Evolutionary conservation across 2,329 filamentous ascomycete genomes (phyloP).

Genomic region (Fusarium acutatum): DNA sequence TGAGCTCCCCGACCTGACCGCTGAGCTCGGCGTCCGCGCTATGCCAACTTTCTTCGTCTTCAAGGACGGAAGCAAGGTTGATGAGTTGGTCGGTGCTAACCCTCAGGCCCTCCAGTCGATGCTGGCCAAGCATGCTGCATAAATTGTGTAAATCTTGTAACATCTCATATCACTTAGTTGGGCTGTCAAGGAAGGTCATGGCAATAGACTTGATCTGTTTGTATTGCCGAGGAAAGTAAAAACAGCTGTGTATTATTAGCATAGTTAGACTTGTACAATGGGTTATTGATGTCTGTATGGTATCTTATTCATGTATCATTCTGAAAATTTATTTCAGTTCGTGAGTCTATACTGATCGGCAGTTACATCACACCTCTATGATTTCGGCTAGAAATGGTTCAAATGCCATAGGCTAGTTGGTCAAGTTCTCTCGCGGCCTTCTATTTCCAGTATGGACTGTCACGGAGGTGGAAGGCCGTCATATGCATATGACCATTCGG

Average conservation of each 20-base stretch:
- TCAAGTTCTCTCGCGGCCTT: constrained; percentile 22
- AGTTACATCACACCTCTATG: background rate
- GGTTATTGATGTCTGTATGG: background rate
- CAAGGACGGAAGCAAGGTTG: constrained; percentile 78
- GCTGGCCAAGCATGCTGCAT: constrained; percentile 24
- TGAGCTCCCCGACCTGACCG: constrained; percentile 76
- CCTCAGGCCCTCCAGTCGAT: constrained; percentile 52
- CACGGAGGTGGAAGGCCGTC: constrained; percentile 17
- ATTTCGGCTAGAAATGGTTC: background rate
- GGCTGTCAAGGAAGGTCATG: background rate
- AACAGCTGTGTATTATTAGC: constrained; percentile 12
- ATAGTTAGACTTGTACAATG: constrained; percentile 1
- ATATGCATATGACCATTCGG: background rate
- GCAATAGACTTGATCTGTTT: background rate
- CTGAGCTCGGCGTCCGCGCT: constrained; percentile 82
- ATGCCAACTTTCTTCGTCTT: constrained; percentile 94
- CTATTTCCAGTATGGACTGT: constrained; percentile 9
- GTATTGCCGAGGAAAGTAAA: background rate
- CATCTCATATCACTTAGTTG: background rate
- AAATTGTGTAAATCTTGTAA: background rate
- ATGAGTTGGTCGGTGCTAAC: constrained; percentile 83
- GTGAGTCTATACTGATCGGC: background rate
- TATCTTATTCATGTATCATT: background rate
- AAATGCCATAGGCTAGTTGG: background rate
- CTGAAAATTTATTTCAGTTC: background rate